Conservation (phyloP, 345 rosid genomes). For the Populus ilicifolia region DNA sequence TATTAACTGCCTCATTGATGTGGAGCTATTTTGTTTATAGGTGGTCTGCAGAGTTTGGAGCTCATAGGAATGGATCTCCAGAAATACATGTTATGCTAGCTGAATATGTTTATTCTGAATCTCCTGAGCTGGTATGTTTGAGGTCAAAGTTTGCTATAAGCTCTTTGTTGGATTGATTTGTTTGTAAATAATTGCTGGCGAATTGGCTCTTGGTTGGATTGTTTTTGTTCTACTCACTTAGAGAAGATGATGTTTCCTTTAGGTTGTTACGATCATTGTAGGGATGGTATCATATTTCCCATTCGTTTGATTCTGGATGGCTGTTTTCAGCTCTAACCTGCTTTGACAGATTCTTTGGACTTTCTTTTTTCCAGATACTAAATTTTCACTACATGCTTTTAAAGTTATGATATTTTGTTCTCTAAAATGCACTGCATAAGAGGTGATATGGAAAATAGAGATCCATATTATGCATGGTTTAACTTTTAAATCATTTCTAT, state of each 20-base stretch:
- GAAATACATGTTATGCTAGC: conserved; percentile 80
- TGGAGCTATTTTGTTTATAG: conserved; percentile 37
- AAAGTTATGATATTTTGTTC: neutral
- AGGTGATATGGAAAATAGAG: neutral
- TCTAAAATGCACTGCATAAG: neutral
- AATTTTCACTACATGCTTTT: neutral
- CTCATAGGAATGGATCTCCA: conserved; percentile 60
- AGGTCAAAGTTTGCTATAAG: conserved; percentile 3
- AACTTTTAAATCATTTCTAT: neutral
- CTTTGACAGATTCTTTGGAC: neutral
- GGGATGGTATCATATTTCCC: neutral
- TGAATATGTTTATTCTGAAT: conserved; percentile 81
- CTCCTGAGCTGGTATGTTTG: conserved; percentile 78
- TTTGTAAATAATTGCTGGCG: neutral
- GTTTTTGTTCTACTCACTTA: neutral
- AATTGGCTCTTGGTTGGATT: neutral
- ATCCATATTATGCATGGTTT: conserved; percentile 6
- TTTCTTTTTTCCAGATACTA: neutral
- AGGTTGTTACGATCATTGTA: neutral
- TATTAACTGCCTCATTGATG: conserved; percentile 5
- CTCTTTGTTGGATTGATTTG: neutral
- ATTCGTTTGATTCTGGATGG: neutral
- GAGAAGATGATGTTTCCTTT: neutral
- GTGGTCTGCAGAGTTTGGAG: conserved; percentile 91
- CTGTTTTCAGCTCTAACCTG: neutral